Percentiles rank a stretch among this genome's conserved stretches.
These are phyloP conservation scores for Paraphaeosphaeria sporulosa DNA, from an alignment of 2,329 filamentous ascomycete species.

Conservation along the genomic window DNA sequence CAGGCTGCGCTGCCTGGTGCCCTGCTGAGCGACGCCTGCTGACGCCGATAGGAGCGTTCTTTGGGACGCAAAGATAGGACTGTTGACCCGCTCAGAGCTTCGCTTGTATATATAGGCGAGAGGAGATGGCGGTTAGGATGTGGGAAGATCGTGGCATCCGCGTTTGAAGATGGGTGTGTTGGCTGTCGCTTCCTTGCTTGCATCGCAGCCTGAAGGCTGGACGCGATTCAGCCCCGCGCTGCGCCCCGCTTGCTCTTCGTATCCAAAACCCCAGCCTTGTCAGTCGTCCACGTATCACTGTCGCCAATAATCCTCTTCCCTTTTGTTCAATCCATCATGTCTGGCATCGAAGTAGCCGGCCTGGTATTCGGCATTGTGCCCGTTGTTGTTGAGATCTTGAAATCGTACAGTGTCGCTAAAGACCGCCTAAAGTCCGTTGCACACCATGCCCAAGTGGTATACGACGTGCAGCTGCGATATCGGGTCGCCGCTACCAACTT, in stretches of 20 bases:
- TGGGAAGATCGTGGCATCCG: background rate
- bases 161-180: background rate
- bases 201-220: no score
- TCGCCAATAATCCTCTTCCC: background rate
- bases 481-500: conserved; percentile 18
- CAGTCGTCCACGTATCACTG: background rate
- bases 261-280: background rate
- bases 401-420: conserved; percentile 15
- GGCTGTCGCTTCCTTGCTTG: no score
- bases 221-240: conserved; percentile 12
- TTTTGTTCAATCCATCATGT: conserved; percentile 7
- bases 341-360: conserved; percentile 20
- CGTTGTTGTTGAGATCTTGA: conserved; percentile 19
- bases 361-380: conserved; percentile 18
- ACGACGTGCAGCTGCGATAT: conserved; percentile 17
- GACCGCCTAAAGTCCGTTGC: conserved; percentile 14
- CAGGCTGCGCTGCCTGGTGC: background rate
- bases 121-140: background rate
- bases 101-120: background rate
- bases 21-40: no score
- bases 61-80: background rate
- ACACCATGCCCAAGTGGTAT: conserved; percentile 10
- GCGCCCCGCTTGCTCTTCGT: background rate
- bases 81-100: background rate
- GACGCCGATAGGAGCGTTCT: no score